Percentiles rank a stretch among this genome's conserved stretches.
Evolutionary conservation across 805 yeast genomes (phyloP).

Genomic region (Yarrowia sp.): DNA sequence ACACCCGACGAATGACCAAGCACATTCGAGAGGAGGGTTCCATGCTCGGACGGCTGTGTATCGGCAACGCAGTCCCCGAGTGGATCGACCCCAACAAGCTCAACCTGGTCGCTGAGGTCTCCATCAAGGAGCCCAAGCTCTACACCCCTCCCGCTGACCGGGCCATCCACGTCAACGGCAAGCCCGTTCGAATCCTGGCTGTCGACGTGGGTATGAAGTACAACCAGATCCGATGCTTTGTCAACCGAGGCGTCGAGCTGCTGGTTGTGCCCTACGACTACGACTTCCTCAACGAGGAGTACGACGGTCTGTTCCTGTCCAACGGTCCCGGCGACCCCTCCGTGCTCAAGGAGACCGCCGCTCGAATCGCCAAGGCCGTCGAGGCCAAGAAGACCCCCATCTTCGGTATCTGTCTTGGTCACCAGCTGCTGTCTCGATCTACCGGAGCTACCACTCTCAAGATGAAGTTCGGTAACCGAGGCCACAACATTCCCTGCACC

Average conservation of each 20-base stretch:
- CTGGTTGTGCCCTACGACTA: slow-evolving; percentile 96
- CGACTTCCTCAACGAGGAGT: slow-evolving; percentile 78
- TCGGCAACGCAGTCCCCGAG: slow-evolving; percentile 63
- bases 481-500: slow-evolving; percentile 97
- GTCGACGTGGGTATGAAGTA: slow-evolving; percentile 98
- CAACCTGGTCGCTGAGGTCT: slow-evolving; percentile 91
- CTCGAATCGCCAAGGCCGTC: slow-evolving; percentile 63
- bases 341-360: slow-evolving; percentile 72
- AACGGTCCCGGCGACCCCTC: slow-evolving; percentile 99
- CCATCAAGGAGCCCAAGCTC: slow-evolving; percentile 74
- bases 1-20: slow-evolving; percentile 94
- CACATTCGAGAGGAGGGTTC: slow-evolving; percentile 91
- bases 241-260: slow-evolving; percentile 93
- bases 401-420: slow-evolving; percentile 98
- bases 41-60: slow-evolving; percentile 84
- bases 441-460: slow-evolving; percentile 92
- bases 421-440: slow-evolving; percentile 94
- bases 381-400: slow-evolving; percentile 79
- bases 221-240: slow-evolving; percentile 97
- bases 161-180: slow-evolving; percentile 68
- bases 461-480: slow-evolving; percentile 98
- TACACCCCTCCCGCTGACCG: slow-evolving; percentile 71
- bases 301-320: slow-evolving; percentile 94
- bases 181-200: slow-evolving; percentile 81
- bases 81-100: slow-evolving; percentile 93